phyloP scores from a whole-genome alignment of 257 asterid genomes.

The Linaria vulgaris region DNA sequence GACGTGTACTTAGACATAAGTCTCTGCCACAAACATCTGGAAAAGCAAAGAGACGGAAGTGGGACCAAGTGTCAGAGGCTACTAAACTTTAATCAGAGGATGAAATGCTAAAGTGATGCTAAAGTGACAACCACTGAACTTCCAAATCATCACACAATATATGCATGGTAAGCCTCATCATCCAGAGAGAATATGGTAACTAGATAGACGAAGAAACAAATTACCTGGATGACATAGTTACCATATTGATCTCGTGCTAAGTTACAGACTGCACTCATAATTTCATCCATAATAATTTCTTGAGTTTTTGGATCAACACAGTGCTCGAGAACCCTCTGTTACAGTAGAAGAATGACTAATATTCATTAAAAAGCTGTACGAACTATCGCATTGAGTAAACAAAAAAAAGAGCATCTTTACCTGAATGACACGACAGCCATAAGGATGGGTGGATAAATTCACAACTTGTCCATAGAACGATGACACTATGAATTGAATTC shows the following conservation, averaged over 20 bases:
- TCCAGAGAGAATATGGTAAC: too few species aligned
- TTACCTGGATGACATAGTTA: conserved; percentile 90
- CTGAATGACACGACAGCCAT: conserved; percentile 97
- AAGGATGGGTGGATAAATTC: conserved; percentile 77
- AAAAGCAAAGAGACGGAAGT: too few species aligned
- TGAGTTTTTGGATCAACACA: conserved; percentile 59
- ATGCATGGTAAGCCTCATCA: too few species aligned
- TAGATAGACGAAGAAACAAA: background rate
- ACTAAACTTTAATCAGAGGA: too few species aligned
- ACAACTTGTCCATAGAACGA: conserved; percentile 76
- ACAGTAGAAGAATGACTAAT: background rate
- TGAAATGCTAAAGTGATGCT: too few species aligned
- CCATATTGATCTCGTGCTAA: conserved; percentile 87
- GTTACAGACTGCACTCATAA: conserved; percentile 65
- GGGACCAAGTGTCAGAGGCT: too few species aligned
- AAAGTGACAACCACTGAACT: too few species aligned
- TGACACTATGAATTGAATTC: conserved; percentile 59
- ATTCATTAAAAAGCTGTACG: background rate
- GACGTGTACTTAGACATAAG: too few species aligned
- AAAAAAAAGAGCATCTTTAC: conserved; percentile 29
- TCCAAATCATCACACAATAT: too few species aligned
- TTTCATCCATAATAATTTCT: conserved; percentile 65
- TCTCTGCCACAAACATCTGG: too few species aligned
- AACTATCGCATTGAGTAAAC: conserved; percentile 19
- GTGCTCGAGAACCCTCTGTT: conserved; percentile 85